Percentiles rank a stretch among this genome's conserved stretches.
Conservation (phyloP, 148 eudicot genomes). For the Rhododendron simsii region DNA sequence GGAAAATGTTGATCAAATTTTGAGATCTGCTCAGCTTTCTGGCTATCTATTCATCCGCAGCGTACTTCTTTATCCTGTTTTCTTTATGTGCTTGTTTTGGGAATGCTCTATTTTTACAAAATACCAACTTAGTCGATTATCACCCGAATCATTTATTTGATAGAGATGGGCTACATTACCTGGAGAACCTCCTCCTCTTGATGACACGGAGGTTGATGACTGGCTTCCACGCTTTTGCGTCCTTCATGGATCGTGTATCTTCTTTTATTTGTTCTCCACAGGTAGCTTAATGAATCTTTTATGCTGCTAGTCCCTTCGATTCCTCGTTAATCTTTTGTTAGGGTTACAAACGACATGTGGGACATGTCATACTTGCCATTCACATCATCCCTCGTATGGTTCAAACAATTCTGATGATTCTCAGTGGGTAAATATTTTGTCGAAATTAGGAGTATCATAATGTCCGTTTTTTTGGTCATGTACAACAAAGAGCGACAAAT, state of each 20-base stretch:
- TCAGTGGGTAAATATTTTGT: neutral
- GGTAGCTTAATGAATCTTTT: conserved; percentile 36
- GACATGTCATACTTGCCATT: neutral
- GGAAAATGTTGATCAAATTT: conserved; percentile 74
- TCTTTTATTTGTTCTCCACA: conserved; percentile 65
- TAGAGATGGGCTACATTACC: conserved; percentile 98
- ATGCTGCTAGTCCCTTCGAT: neutral
- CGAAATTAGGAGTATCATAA: neutral
- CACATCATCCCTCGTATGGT: neutral
- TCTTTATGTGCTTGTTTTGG: neutral
- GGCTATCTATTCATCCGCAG: conserved; percentile 73
- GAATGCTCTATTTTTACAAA: neutral
- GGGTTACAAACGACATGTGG: neutral
- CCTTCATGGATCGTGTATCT: conserved; percentile 78
- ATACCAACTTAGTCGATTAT: neutral
- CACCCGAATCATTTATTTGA: neutral
- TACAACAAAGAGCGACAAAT: neutral
- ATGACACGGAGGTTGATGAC: conserved; percentile 89
- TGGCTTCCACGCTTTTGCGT: conserved; percentile 94
- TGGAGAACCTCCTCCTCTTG: conserved; percentile 86
- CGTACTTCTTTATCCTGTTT: conserved; percentile 32
- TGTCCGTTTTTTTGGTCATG: neutral
- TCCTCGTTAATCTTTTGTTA: neutral
- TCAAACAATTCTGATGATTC: neutral
- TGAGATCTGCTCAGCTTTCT: conserved; percentile 68